Evolutionary conservation across 192 early-diverging fungal genomes (phyloP), one percentile per base, ranked within the genome.

Genomic region (Coemansia sp.): DNA sequence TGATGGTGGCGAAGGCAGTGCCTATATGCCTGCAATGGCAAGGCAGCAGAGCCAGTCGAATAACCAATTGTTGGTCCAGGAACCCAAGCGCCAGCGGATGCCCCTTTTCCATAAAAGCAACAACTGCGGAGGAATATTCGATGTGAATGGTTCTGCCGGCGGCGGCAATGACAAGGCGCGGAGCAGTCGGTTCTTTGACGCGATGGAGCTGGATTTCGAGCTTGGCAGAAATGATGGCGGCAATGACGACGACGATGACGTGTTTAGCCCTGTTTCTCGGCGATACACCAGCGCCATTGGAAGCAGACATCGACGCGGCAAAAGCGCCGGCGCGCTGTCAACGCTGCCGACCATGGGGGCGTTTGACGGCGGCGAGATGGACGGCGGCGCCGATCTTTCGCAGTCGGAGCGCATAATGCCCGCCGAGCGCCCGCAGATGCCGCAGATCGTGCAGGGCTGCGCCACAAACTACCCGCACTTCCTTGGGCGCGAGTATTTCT

Each of bases 391-490:
- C 24, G 49, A 52, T 24, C 20, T 68, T 18, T 60, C 63, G 58
- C 71, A 46, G 60, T 74, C 72, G 61, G 71, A 67, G 60, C 67
- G 72, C 45, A 74, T 68, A 4, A 56, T 60, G 45, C 70, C 74
- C 2, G 38, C 61, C 33, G 81, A 83, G 59, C 75, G 72, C 35
- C 81, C 75, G 20, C 81, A 83, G 63, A 73, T 83, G 80, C 80
- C 80, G 52, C 80, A 77, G 51, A 71, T 77, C 11, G 64, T 75
- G 20, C 68, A 83, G 41, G 81, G 76, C 12, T 83, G 65, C 35
- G 72, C 76, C 15, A 85, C 84, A 23, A 75, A 78, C 61, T 78
- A 85, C 58, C 70, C 84, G 55, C 72, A 79, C 57, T 83, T 83
- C 51, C 65, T 85, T 12, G 41, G 63, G 7, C 75, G 68, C 48